A percentile compares a stretch with the other conserved stretches of the same genome.
Evolutionary conservation across 208 protist species (phyloP).

Genomic region (Wallacemonas rigidus): DNA sequence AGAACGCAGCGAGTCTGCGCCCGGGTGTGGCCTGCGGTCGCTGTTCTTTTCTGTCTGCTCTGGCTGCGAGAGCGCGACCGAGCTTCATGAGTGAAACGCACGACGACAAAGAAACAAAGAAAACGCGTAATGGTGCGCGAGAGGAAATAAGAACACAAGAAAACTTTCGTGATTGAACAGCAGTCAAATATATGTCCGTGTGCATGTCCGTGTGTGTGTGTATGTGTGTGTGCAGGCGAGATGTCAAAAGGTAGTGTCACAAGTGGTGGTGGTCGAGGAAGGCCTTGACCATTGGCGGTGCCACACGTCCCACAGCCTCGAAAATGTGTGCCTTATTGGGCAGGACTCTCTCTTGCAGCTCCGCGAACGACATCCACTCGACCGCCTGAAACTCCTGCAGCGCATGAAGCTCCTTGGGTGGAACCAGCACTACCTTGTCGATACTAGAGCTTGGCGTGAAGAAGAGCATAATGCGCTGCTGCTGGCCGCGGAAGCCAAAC

Average conservation of each 20-base stretch:
- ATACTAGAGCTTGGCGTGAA: constrained; percentile 46
- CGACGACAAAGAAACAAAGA: too few species aligned
- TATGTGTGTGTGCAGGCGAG: too few species aligned
- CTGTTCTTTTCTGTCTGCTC: too few species aligned
- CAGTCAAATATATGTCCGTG: too few species aligned
- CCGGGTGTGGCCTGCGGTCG: too few species aligned
- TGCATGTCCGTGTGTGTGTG: too few species aligned
- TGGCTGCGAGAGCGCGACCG: too few species aligned
- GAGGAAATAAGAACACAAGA: too few species aligned
- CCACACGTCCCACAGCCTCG: constrained; percentile 33
- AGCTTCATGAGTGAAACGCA: too few species aligned
- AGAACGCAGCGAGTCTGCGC: too few species aligned
- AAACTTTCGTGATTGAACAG: too few species aligned
- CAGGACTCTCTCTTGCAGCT: constrained; percentile 23
- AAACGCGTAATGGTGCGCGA: too few species aligned
- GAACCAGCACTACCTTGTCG: constrained; percentile 57
- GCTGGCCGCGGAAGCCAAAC: constrained; percentile 72
- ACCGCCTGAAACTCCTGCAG: constrained; percentile 60
- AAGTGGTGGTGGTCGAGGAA: constrained; percentile 29
- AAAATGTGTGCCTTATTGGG: constrained; percentile 79
- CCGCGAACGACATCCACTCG: constrained; percentile 49
- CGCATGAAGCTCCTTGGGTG: constrained; percentile 46
- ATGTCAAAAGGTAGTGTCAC: not conserved
- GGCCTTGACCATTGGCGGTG: constrained; percentile 34
- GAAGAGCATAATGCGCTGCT: constrained; percentile 80